A percentile compares a stretch with the other conserved stretches of the same genome.
phyloP scores from a whole-genome alignment of 495 filamentous ascomycete species.

The Filosporella fistucella region DNA sequence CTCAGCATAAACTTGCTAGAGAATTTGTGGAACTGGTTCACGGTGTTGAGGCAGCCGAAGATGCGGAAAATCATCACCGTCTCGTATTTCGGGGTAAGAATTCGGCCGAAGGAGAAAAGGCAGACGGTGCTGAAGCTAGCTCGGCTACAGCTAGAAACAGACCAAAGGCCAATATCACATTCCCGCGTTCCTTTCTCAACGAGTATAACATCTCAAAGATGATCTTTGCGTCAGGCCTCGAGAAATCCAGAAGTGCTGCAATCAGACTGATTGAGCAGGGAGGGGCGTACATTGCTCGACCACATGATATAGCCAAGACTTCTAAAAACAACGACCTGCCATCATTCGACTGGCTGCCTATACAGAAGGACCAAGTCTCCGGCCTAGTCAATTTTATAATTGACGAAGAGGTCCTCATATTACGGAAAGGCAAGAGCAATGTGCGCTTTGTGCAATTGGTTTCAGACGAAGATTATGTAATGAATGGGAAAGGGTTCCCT shows the following conservation, averaged over 20 bases:
- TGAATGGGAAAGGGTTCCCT: slow-evolving; percentile 36
- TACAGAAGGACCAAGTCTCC: too few relatives aligned
- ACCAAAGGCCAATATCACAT: slow-evolving; percentile 46
- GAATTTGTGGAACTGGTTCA: slow-evolving; percentile 81
- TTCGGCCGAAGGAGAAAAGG: too few relatives aligned
- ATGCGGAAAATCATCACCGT: slow-evolving; percentile 53
- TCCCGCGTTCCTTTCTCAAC: slow-evolving; percentile 61
- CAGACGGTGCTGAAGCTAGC: slow-evolving; percentile 2
- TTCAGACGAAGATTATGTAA: slow-evolving; percentile 60
- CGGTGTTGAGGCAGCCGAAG: slow-evolving; percentile 52
- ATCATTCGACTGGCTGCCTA: too few relatives aligned
- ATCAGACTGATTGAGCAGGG: slow-evolving; percentile 42
- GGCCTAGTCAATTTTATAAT: too few relatives aligned
- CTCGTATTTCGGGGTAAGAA: slow-evolving; percentile 48
- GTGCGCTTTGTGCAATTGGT: slow-evolving; percentile 68
- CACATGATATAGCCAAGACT: too few relatives aligned
- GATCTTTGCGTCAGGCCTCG: slow-evolving; percentile 64
- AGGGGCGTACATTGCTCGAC: slow-evolving; percentile 68
- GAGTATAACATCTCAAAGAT: slow-evolving; percentile 58
- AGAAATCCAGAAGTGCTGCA: slow-evolving; percentile 60
- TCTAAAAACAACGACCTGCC: too few relatives aligned
- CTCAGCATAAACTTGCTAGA: slow-evolving; percentile 75
- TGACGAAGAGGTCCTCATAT: slow-evolving; percentile 54
- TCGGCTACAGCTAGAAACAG: slow-evolving; percentile 23
- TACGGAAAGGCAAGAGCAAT: slow-evolving; percentile 79